Evolutionary conservation across 2,329 filamentous ascomycete genomes (phyloP).

Genomic region (Trichophyton schoenleinii): DNA sequence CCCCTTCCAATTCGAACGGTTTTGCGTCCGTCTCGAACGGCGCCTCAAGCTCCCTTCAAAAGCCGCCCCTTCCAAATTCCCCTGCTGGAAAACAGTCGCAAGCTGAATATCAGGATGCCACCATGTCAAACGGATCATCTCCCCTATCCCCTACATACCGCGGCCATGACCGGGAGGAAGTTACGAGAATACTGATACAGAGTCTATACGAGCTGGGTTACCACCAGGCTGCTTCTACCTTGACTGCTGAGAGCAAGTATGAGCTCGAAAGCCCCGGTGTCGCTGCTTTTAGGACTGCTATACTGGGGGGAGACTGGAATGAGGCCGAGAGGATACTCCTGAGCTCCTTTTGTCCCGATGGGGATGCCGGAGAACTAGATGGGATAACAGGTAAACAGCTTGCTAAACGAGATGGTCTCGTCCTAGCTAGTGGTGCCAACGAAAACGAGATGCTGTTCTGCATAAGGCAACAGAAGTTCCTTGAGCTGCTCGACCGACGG

Average conservation of each 20-base stretch:
- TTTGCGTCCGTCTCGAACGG: constrained; percentile 47
- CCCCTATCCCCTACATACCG: constrained; percentile 45
- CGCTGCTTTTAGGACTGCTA: constrained; percentile 68
- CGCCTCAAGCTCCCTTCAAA: constrained; percentile 36
- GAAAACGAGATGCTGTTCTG: constrained; percentile 71
- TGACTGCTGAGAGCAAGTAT: constrained; percentile 73
- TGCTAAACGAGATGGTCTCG: constrained; percentile 45
- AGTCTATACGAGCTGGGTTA: constrained; percentile 83
- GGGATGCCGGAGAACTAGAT: constrained; percentile 23
- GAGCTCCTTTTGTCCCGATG: constrained; percentile 33
- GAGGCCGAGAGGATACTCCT: constrained; percentile 74
- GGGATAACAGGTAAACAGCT: background rate
- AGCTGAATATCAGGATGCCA: background rate
- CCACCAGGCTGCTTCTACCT: constrained; percentile 56
- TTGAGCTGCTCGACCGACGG: constrained; percentile 71
- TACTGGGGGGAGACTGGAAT: constrained; percentile 68
- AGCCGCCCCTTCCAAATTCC: constrained; percentile 35
- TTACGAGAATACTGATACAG: constrained; percentile 85
- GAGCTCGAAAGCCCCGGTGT: constrained; percentile 77
- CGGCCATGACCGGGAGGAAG: constrained; percentile 83
- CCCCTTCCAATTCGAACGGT: constrained; percentile 42
- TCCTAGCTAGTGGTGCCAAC: constrained; percentile 63
- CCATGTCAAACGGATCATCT: background rate
- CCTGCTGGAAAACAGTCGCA: constrained; percentile 42
- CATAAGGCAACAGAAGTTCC: constrained; percentile 84